Base-by-base conservation (phyloP, 495 filamentous ascomycete species). In the Aspergillus biplanus region DNA sequence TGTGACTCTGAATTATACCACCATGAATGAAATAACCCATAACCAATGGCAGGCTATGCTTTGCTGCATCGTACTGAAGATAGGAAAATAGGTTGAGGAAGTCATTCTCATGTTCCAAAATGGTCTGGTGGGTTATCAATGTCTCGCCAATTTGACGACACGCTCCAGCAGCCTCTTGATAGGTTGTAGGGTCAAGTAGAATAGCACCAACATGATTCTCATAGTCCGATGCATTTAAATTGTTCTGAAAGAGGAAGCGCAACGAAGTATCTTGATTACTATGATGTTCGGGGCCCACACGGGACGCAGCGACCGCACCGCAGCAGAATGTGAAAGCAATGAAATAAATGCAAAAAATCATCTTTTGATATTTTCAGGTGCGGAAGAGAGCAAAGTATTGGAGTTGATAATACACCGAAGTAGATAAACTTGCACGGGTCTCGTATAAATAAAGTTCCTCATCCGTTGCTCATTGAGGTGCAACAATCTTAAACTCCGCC, bases 241-340 rank as follows among this genome's bases (percentile, higher is more conserved):
- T 81, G 66, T 82, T 82, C 60, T 82, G 80, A 46, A 78, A 81
- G 6, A 81, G 58, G 5, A 81, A 64, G 6, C 76, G 78, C 42
- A 81, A 62, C 12, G 80, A 82, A 0, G 73, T 74, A 33, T 70
- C 60, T 9, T 70, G 62, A 61, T 80, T 82, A n/a, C n/a, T n/a
- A n/a, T n/a, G n/a, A n/a, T n/a, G n/a, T n/a, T n/a, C n/a, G n/a
- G n/a, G n/a, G n/a, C n/a, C n/a, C n/a, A n/a, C n/a, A n/a, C n/a
- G n/a, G n/a, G n/a, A n/a, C n/a, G n/a, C n/a, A n/a, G n/a, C n/a
- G n/a, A n/a, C n/a, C n/a, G n/a, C n/a, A n/a, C n/a, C n/a, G n/a
- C n/a, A n/a, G n/a, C n/a, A n/a, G n/a, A n/a, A n/a, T n/a, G n/a
- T n/a, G n/a, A n/a, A n/a, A n/a, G n/a, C n/a, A n/a, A n/a, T n/a